Percentiles rank a stretch among this genome's conserved stretches.
Evolutionary conservation across 129 eudicot species (phyloP).

Genomic region (Flaveria sonorensis): DNA sequence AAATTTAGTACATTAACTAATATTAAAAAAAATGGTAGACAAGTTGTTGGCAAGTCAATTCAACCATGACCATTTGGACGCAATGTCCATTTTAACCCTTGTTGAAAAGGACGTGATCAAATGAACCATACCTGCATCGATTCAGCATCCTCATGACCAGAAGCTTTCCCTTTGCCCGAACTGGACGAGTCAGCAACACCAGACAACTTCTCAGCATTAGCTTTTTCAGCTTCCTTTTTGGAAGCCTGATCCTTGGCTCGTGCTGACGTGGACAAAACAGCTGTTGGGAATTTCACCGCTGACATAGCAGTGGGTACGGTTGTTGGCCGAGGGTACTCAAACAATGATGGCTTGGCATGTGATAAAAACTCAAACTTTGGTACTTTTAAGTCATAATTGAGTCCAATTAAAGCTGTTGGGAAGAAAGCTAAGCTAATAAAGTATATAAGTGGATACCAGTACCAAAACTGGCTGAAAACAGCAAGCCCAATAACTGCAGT

Average conservation of each 20-base stretch:
- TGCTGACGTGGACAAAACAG: constrained; percentile 85
- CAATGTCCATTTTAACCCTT: not conserved
- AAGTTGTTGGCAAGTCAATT: too few species aligned
- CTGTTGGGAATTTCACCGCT: constrained; percentile 89
- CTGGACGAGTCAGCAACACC: constrained; percentile 44
- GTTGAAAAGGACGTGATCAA: not conserved
- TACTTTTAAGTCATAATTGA: constrained; percentile 85
- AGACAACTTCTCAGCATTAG: constrained; percentile 53
- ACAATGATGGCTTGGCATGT: constrained; percentile 88
- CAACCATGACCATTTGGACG: too few species aligned
- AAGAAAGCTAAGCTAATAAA: constrained; percentile 94
- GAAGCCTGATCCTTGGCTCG: constrained; percentile 85
- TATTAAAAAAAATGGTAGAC: not conserved
- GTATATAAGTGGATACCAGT: constrained; percentile 94
- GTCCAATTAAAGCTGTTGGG: constrained; percentile 89
- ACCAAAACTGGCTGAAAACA: constrained; percentile 97
- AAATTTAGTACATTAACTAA: not conserved
- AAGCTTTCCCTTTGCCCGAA: constrained; percentile 68
- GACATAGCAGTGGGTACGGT: constrained; percentile 80
- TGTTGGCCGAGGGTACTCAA: constrained; percentile 94
- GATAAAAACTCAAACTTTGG: constrained; percentile 88
- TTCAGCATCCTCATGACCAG: constrained; percentile 67
- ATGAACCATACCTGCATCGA: constrained; percentile 70
- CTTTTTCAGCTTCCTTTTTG: constrained; percentile 92
- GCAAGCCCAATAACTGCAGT: constrained; percentile 98